Conservation (phyloP, 129 eudicot species). For the Pseudognaphalium luteoalbum region DNA sequence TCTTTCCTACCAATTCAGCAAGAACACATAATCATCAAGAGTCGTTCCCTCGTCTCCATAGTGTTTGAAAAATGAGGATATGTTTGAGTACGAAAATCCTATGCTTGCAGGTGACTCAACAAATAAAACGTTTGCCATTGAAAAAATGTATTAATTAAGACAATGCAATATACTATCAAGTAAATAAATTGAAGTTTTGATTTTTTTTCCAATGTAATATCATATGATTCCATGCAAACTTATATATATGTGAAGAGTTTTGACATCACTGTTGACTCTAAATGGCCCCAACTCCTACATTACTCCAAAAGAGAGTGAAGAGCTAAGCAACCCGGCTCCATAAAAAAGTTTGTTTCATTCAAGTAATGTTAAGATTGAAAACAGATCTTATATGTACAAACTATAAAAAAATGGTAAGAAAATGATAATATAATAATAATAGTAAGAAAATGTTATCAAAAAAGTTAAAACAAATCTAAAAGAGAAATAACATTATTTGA, state of each 20-base stretch:
- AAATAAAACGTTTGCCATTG: conserved; percentile 79
- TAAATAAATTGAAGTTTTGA: not conserved
- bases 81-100: conserved; percentile 74
- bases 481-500: too few relatives aligned
- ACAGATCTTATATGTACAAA: too few relatives aligned
- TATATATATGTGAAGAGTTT: conserved; percentile 13
- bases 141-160: not conserved
- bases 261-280: conserved; percentile 15
- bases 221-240: conserved; percentile 62
- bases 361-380: too few relatives aligned
- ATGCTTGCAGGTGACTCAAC: conserved; percentile 91
- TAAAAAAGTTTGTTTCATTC: too few relatives aligned
- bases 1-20: conserved; percentile 71
- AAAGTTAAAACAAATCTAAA: too few relatives aligned
- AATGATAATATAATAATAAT: too few relatives aligned
- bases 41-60: conserved; percentile 60
- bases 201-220: conserved; percentile 12
- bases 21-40: conserved; percentile 53
- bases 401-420: too few relatives aligned
- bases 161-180: not conserved
- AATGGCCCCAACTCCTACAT: conserved; percentile 23
- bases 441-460: too few relatives aligned
- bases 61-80: conserved; percentile 33
- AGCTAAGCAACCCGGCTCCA: conserved; percentile 19
- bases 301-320: conserved; percentile 15